Evolutionary conservation across 768 basidiomycete genomes (phyloP).

Genomic region (Rhodosporidiobolus sp.): DNA sequence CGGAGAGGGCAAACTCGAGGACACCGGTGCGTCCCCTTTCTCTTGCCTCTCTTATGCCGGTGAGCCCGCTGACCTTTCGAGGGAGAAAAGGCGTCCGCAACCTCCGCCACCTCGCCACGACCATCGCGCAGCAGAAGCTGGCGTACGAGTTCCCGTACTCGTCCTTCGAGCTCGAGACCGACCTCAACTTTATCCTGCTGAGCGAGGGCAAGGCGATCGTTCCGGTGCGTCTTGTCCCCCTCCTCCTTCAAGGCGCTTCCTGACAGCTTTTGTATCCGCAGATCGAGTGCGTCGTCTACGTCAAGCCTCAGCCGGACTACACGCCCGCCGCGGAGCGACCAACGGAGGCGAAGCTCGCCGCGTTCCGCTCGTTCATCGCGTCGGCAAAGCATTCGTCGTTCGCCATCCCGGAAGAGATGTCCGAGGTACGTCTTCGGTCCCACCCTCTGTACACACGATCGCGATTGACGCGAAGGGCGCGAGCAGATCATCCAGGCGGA

Average conservation of each 20-base stretch:
- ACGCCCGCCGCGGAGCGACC: not conserved
- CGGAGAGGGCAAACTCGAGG: slow-evolving; percentile 45
- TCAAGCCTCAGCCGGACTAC: slow-evolving; percentile 11
- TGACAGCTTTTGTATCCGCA: not conserved
- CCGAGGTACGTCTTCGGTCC: slow-evolving; percentile 32
- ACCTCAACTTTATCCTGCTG: slow-evolving; percentile 42
- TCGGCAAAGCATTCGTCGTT: slow-evolving; percentile 17
- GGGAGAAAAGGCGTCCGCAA: slow-evolving; percentile 42
- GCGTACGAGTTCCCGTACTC: slow-evolving; percentile 46
- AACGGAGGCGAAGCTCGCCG: slow-evolving; percentile 15
- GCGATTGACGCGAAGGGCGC: not conserved
- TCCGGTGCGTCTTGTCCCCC: slow-evolving; percentile 32
- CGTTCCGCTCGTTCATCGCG: slow-evolving; percentile 40
- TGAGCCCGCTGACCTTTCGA: not conserved
- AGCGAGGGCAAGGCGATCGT: slow-evolving; percentile 44
- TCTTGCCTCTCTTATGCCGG: too few relatives aligned
- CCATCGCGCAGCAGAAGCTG: slow-evolving; percentile 44
- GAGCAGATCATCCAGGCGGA: slow-evolving; percentile 44
- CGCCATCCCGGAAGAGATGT: slow-evolving; percentile 38
- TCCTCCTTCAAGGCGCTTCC: too few relatives aligned
- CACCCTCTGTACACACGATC: too few relatives aligned
- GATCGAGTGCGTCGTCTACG: slow-evolving; percentile 44
- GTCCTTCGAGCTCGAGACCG: slow-evolving; percentile 43
- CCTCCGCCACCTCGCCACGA: slow-evolving; percentile 40
- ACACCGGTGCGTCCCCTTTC: slow-evolving; percentile 38